Conservation (phyloP, 768 basidiomycete species). For the Mycena alexandri region DNA sequence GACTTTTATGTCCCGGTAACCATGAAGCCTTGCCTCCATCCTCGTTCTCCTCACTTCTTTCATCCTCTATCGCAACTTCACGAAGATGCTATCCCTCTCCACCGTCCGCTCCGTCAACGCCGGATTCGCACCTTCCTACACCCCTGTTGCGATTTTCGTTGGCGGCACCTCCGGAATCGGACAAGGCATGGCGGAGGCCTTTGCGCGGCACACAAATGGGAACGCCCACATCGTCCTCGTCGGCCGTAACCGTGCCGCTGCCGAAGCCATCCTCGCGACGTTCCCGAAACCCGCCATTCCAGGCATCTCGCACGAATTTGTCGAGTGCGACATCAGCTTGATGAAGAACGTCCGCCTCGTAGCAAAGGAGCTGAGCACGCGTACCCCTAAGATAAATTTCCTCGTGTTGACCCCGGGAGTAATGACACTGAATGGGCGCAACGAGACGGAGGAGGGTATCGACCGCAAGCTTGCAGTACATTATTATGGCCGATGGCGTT, state of each 20-base stretch:
- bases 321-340: conserved; percentile 62
- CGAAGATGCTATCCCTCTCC: conserved; percentile 46
- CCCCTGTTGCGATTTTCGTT: conserved; percentile 54
- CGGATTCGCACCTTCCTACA: conserved; percentile 40
- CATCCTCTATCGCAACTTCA: conserved; percentile 21
- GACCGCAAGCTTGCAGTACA: conserved; percentile 58
- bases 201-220: conserved; percentile 60
- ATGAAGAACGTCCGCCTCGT: conserved; percentile 60
- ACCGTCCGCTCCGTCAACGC: conserved; percentile 52
- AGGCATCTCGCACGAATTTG: conserved; percentile 55
- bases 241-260: conserved; percentile 63
- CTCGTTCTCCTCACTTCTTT: conserved; percentile 14
- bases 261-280: conserved; percentile 56
- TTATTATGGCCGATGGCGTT: conserved; percentile 66
- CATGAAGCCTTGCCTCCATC: conserved; percentile 27
- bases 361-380: conserved; percentile 42
- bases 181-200: conserved; percentile 57
- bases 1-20: no score
- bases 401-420: conserved; percentile 61
- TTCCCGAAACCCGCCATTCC: conserved; percentile 50
- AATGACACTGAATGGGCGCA: conserved; percentile 51
- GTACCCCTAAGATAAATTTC: conserved; percentile 63
- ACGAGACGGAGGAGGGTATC: conserved; percentile 59
- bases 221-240: conserved; percentile 67
- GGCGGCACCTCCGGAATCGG: conserved; percentile 65